These are phyloP conservation scores for Globisporangium recalcitrans DNA, from an alignment of 352 stramenopile species.

Conservation along the genomic window DNA sequence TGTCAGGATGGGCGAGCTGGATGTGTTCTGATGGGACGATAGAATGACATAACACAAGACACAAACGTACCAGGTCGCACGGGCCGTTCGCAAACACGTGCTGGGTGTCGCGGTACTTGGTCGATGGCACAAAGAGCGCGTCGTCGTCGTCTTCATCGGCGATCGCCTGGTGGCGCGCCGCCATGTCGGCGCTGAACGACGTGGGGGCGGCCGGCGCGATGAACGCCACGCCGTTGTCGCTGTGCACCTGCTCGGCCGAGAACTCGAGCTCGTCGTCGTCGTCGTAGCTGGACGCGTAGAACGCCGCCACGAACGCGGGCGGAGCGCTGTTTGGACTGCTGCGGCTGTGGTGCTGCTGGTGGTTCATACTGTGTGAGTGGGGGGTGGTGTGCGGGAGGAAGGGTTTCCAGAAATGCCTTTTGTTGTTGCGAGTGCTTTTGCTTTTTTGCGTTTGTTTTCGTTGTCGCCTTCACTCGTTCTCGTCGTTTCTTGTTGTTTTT, in stretches of 20 bases:
- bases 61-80: slow-evolving; percentile 14
- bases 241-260: slow-evolving; percentile 22
- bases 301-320: slow-evolving; percentile 23
- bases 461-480: neutral
- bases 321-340: slow-evolving; percentile 14
- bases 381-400: neutral
- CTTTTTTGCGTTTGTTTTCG: neutral
- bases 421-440: neutral
- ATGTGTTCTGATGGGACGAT: neutral
- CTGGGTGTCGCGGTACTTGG: slow-evolving; percentile 38
- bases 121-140: slow-evolving; percentile 17
- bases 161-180: slow-evolving; percentile 3
- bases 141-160: slow-evolving; percentile 12
- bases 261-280: slow-evolving; percentile 24
- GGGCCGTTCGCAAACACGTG: slow-evolving; percentile 37
- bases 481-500: no score
- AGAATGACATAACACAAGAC: neutral
- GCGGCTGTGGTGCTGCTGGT: neutral
- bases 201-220: neutral
- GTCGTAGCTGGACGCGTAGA: slow-evolving; percentile 32
- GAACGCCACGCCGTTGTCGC: slow-evolving; percentile 19
- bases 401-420: slow-evolving; percentile 11
- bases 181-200: neutral
- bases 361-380: slow-evolving; percentile 14
- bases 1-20: neutral